Percentiles rank a stretch among this genome's conserved stretches.
Evolutionary conservation across 169 alveolate species (phyloP).

Genomic region (Cryptosporidium sp.): DNA sequence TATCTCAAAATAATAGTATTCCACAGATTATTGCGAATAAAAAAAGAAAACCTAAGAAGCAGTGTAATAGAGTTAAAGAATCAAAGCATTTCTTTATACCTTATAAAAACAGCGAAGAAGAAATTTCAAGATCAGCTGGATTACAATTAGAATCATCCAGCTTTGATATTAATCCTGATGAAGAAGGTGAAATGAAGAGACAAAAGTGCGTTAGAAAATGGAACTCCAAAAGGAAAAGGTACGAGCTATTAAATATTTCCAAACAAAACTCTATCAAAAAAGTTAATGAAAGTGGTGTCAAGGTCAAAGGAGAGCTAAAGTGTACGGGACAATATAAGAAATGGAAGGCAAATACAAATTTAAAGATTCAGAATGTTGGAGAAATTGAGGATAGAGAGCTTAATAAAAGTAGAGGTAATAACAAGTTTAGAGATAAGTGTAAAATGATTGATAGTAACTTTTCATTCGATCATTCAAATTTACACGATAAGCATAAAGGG

Average conservation of each 20-base stretch:
- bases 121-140: slow-evolving; percentile 11
- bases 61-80: slow-evolving; percentile 5
- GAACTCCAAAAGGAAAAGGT: slow-evolving; percentile 78
- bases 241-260: slow-evolving; percentile 73
- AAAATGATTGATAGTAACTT: not conserved
- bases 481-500: slow-evolving; percentile 75
- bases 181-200: slow-evolving; percentile 78
- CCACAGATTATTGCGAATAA: slow-evolving; percentile 18
- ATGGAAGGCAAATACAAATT: slow-evolving; percentile 79
- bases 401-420: not conserved
- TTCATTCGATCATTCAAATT: not conserved
- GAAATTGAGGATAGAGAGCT: slow-evolving; percentile 77
- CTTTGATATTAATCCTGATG: slow-evolving; percentile 81
- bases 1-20: not conserved
- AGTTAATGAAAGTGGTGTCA: slow-evolving; percentile 59
- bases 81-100: slow-evolving; percentile 74
- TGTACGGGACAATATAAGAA: slow-evolving; percentile 77
- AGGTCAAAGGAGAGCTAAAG: slow-evolving; percentile 43
- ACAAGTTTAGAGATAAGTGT: not conserved
- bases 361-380: slow-evolving; percentile 79
- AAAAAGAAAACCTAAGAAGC: slow-evolving; percentile 17
- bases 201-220: slow-evolving; percentile 78
- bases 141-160: slow-evolving; percentile 73
- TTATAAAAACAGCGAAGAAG: slow-evolving; percentile 69
- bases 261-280: slow-evolving; percentile 52